Evolutionary conservation across 139 green algal genomes (phyloP), one percentile per base, ranked within the genome.

Genomic region (Chloropicon primus): DNA sequence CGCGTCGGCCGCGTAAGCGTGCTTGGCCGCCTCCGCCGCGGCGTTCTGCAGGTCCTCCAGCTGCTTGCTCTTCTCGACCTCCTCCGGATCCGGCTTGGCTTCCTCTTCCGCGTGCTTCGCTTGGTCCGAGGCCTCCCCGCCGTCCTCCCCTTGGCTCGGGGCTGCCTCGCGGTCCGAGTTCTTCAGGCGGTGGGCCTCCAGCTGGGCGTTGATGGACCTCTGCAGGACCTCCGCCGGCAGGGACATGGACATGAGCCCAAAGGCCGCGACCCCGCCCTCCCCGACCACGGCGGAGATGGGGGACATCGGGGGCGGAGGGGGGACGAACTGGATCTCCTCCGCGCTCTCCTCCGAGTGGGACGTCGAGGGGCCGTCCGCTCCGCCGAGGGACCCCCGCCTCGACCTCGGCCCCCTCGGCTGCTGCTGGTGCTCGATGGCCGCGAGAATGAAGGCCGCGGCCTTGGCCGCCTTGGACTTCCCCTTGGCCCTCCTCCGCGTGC

Each of bases 1-100:
- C 23, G 86, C 84, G 41, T 89, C 80, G 26, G 86, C 84, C 1
- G 81, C 79, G 21, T 62, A 62, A 62, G 41, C 41, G 41, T 62
- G 41, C 41, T 62, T 62, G 10, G 41, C 41, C 41, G 41, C 41
- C 41, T 62, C 41, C 17, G 5, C 41, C 41, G 41, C 41, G 10
- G 41, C 41, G 41, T 17, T 62, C 41, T 17, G 5, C 41, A 62
- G 41, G 17, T 62, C 41, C 41, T n/a, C 10, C 5, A 62, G 41
- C 41, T 17, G 5, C 41, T 5, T 17, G 10, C 41, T 62, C 41
- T 17, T 5, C 41, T 62, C 10, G 10, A 62, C 41, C 41, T 62
- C 41, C 41, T 62, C 41, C 5, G 41, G 10, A 17, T 62, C 41
- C 41, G n/a, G n/a, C n/a, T n/a, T n/a, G n/a, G n/a, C n/a, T n/a